Evolutionary conservation across 1,284 basidiomycete genomes (phyloP).

Genomic region (Ceratobasidium theobromae): DNA sequence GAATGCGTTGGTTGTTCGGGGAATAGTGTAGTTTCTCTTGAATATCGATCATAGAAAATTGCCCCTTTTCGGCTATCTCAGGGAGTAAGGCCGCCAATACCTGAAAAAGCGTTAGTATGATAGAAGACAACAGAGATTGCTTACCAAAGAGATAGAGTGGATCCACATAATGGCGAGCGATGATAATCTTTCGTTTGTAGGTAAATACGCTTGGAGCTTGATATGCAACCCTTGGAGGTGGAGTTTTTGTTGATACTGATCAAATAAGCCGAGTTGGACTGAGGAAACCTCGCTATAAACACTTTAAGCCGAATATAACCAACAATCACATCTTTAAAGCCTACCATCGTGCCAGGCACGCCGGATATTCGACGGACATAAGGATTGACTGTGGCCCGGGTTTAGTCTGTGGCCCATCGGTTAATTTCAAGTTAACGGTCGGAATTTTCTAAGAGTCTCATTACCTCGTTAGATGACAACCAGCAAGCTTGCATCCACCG

Average conservation of each 20-base stretch:
- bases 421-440: not conserved
- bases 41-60: not conserved
- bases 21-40: not conserved
- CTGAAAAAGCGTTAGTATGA: not conserved
- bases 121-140: not conserved
- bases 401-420: not conserved
- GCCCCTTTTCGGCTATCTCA: not conserved
- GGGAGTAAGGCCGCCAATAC: constrained; percentile 6
- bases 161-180: constrained; percentile 19
- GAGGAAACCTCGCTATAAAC: not conserved
- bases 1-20: not conserved
- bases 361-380: constrained; percentile 14
- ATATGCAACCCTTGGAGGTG: constrained; percentile 3
- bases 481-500: constrained; percentile 23
- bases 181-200: not conserved
- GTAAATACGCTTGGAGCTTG: not conserved
- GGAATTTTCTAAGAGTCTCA: not conserved
- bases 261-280: not conserved
- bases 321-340: not conserved
- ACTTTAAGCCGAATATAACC: not conserved
- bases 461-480: not conserved
- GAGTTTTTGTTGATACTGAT: not conserved
- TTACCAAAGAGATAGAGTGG: constrained; percentile 7
- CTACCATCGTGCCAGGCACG: constrained; percentile 10
- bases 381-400: not conserved